These are phyloP conservation scores for Sporopachydermia lactativora DNA, from an alignment of 805 yeast genomes.

Conservation along the genomic window DNA sequence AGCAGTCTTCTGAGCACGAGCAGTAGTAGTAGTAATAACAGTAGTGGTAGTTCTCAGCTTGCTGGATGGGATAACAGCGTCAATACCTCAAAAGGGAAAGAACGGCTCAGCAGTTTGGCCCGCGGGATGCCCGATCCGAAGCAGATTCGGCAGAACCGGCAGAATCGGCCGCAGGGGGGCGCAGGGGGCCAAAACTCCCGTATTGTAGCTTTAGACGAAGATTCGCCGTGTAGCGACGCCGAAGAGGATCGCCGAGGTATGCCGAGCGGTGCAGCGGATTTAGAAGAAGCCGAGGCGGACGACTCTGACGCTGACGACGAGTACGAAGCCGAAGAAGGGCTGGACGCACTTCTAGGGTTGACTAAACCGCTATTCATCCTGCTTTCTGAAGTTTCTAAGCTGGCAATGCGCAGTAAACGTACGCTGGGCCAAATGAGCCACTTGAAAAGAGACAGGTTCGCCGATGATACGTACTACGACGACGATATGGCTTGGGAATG, in stretches of 20 bases:
- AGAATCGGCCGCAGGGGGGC: too few relatives aligned
- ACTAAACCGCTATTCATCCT: slow-evolving; percentile 53
- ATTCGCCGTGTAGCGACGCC: too few relatives aligned
- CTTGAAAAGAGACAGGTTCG: not conserved
- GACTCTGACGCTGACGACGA: not conserved
- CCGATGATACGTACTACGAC: slow-evolving; percentile 11
- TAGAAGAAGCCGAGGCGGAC: slow-evolving; percentile 2
- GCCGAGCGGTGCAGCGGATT: not conserved
- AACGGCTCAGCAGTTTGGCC: too few relatives aligned
- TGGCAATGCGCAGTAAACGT: slow-evolving; percentile 22
- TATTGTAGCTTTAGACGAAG: not conserved
- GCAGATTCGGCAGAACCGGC: too few relatives aligned
- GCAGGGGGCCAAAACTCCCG: not conserved
- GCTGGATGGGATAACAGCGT: not conserved
- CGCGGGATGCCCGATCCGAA: too few relatives aligned
- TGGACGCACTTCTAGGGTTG: slow-evolving; percentile 63
- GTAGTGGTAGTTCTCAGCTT: not conserved
- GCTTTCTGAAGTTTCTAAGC: slow-evolving; percentile 52
- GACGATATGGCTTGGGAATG: slow-evolving; percentile 5
- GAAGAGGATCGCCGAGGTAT: slow-evolving; percentile 3
- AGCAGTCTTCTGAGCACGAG: not conserved
- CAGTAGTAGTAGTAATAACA: not conserved
- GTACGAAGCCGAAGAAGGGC: slow-evolving; percentile 22
- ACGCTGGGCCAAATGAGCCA: not conserved
- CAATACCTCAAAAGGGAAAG: not conserved